A percentile compares a stretch with the other conserved stretches of the same genome.
Evolutionary conservation across 225 moss, liverwort and hornwort species (phyloP).

Genomic region (Physcomitrium patens): DNA sequence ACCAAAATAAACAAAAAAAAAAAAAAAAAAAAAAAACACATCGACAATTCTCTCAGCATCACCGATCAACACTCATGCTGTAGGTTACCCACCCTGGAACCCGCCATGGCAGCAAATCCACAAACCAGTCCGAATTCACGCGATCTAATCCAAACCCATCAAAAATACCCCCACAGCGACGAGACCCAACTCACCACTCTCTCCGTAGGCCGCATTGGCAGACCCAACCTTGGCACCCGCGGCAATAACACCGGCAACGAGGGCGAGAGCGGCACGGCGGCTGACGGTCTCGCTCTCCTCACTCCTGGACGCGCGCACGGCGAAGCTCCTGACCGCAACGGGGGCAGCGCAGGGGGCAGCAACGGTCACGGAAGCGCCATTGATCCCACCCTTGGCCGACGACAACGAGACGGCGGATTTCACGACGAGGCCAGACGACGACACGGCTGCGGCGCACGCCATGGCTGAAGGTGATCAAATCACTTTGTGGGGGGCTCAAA

Average conservation of each 20-base stretch:
- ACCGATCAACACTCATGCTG: not conserved
- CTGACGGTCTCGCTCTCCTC: conserved; percentile 46
- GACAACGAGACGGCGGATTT: conserved; percentile 37
- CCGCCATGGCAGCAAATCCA: not conserved
- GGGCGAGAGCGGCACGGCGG: conserved; percentile 73
- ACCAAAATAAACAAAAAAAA: too few species aligned
- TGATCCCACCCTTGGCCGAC: conserved; percentile 35
- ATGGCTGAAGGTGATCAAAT: conserved; percentile 14
- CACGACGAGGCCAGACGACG: conserved; percentile 43
- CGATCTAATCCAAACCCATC: not conserved
- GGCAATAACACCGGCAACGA: conserved; percentile 64
- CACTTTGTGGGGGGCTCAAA: too few species aligned
- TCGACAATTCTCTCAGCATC: not conserved
- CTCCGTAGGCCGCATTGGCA: conserved; percentile 88
- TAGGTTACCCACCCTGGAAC: not conserved
- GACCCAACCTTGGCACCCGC: conserved; percentile 53
- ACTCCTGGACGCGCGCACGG: conserved; percentile 38
- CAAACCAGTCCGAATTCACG: not conserved
- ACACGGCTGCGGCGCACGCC: conserved; percentile 52
- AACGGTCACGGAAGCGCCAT: conserved; percentile 39
- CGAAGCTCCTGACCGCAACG: conserved; percentile 13
- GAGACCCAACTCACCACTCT: conserved; percentile 56
- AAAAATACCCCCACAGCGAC: too few species aligned
- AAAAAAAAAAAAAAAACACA: too few species aligned
- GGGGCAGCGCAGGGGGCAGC: conserved; percentile 27